Evolutionary conservation across 768 basidiomycete species (phyloP), one percentile per base, ranked within the genome.

Genomic region (Naganishia vaughanmartiniae): DNA sequence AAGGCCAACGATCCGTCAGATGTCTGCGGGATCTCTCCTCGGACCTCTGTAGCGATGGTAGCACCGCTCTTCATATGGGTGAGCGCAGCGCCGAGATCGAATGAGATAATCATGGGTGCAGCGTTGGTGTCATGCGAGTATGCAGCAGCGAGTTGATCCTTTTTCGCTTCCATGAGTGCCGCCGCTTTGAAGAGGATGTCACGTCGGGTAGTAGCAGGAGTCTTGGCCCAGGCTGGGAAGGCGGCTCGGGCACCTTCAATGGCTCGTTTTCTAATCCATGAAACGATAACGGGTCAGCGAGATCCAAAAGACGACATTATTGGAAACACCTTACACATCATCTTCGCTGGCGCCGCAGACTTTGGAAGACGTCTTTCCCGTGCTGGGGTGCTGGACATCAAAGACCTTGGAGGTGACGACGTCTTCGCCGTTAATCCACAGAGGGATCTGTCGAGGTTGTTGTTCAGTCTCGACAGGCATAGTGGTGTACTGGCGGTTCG

Each of bases 1-100:
- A 69, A 24, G 21, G 68, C 68, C 28, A 69, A 42, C 60, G 67
- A 72, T 0, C 71, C 74, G 39, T 79, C 78, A 9, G 73, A 42
- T 0, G 78, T 77, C 4, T 68, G 70, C 15, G 78, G 78, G 34
- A 76, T 76, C 15, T 60, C 60, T 2, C 75, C 76, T 73, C 58
- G 56, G 11, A 69, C 31, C 28, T 69, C 68, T 21, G 68, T 69
- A 21, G 68, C 54, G 21, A 54, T 68, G 33, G 68, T 54, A 11
- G 68, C 68, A 31, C 56, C 56, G 36, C 68, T 69, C 57, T 63
- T 69, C 56, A 69, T 24, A 26, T 69, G 68, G n/a, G 28, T 48
- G 30, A 53, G 39, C 9, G 42, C 55, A 30, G 28, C 58, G 5
- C 56, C 68, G 19, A 33, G 45, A 45, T 69, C 68, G 42, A 36